Evolutionary conservation across 495 filamentous ascomycete genomes (phyloP), one percentile per base, ranked within the genome.

Genomic region (Astrocystis sublimbata): DNA sequence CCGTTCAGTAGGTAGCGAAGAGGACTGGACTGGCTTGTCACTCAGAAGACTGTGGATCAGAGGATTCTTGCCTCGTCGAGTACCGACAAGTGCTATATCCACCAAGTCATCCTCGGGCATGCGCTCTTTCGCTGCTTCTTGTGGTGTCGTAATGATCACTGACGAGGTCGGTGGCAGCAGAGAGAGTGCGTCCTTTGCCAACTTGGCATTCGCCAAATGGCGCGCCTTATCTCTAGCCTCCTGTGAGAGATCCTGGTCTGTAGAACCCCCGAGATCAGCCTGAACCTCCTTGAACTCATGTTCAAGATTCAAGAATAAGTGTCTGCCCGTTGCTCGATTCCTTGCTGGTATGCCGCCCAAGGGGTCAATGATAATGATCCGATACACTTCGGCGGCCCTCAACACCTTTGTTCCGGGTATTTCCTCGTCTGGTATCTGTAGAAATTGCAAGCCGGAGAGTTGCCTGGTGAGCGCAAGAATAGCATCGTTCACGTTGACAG

Each of bases 21-120:
- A 92, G 9, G 93, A 97, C 61, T 92, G 87, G 21, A 91, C 79
- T 1, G 94, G 94, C 70, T 96, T 93, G 75, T 99, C 93, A 15
- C 94, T 99, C 17, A 99, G 83, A 7, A 98, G 88, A 66, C 96
- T 98, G 74, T 98, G 94, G 57, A 99, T 97, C 10, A 99, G 82
- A 1, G 93, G 92, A 69, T 99, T 98, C 64, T 90, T 86, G 70
- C 88, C 87, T 52, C 85, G 82, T 61, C 92, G 83, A 47, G 85
- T 86, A 4, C 88, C 85, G 1, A 86, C 75, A 31, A 85, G 76
- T 65, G 60, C 80, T 71, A 60, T 76, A 59, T 72, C 71, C 35
- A 43, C 78, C 31, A 42, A 70, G 42, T 51, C 76, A 72, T 31
- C 84, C 78, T 36, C 84, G 85, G 61, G 60, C 9, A 23, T 30